phyloP scores from a whole-genome alignment of 1,284 basidiomycete genomes.

The Irpex sp. region DNA sequence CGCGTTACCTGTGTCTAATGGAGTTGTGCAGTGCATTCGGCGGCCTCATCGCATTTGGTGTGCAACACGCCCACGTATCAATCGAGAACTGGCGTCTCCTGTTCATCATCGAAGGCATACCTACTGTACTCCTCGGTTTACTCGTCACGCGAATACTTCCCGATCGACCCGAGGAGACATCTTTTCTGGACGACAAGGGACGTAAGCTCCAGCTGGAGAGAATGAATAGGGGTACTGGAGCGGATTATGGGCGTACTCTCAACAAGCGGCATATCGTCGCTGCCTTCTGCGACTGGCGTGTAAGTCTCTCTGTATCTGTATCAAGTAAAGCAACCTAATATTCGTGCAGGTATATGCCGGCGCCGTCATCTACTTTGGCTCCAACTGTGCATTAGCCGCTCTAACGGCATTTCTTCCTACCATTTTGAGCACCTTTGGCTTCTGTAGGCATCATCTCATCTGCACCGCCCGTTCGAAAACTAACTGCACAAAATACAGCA shows the following conservation, averaged over 20 bases:
- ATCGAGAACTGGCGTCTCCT: conserved; percentile 64
- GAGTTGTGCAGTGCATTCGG: conserved; percentile 49
- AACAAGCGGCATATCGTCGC: conserved; percentile 61
- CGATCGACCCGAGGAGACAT: conserved; percentile 72
- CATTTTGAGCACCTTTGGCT: conserved; percentile 72
- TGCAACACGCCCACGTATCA: conserved; percentile 51
- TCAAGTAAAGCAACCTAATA: background rate
- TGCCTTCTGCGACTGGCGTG: conserved; percentile 73
- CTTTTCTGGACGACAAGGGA: conserved; percentile 68
- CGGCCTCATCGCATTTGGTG: conserved; percentile 69
- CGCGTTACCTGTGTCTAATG: background rate
- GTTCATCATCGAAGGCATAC: conserved; percentile 77
- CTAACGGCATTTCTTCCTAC: conserved; percentile 85
- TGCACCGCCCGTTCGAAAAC: background rate
- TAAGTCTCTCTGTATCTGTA: conserved; percentile 16
- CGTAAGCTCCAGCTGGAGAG: conserved; percentile 70
- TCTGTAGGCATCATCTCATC: conserved; percentile 33
- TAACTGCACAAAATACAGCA: too few species aligned
- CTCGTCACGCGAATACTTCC: conserved; percentile 68
- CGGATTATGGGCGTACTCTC: conserved; percentile 63
- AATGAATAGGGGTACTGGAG: conserved; percentile 66
- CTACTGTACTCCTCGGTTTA: conserved; percentile 67
- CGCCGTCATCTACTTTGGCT: conserved; percentile 72
- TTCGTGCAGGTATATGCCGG: conserved; percentile 52
- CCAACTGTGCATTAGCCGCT: conserved; percentile 77